A percentile compares a stretch with the other conserved stretches of the same genome.
Evolutionary conservation across 345 rosid species (phyloP).

Genomic region (Pelargonium nanum): DNA sequence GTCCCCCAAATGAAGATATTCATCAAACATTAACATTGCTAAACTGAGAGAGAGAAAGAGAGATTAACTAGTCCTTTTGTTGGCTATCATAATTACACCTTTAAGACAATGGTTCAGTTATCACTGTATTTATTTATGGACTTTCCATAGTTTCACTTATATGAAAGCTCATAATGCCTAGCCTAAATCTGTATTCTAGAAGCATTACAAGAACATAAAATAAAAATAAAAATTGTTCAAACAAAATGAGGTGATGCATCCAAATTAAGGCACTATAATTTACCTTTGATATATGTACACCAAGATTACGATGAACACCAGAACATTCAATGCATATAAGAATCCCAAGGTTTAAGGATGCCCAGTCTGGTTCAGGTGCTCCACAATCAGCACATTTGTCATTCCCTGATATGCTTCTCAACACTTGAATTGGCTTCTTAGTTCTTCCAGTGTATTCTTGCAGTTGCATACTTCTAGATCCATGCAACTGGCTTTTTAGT

Average conservation of each 20-base stretch:
- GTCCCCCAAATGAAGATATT: too few relatives aligned
- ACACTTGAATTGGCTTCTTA: constrained; percentile 84
- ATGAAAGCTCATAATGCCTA: too few relatives aligned
- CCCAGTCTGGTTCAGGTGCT: constrained; percentile 98
- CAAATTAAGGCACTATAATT: neutral
- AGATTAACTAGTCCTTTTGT: too few relatives aligned
- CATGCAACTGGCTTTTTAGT: constrained; percentile 46
- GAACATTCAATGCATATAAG: constrained; percentile 99
- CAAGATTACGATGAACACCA: constrained; percentile 98
- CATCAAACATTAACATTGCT: too few relatives aligned
- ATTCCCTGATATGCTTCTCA: constrained; percentile 74
- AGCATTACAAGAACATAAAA: neutral
- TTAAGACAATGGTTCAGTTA: too few relatives aligned
- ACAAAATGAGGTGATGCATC: neutral
- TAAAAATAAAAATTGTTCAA: too few relatives aligned
- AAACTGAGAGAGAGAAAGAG: too few relatives aligned
- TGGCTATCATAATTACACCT: too few relatives aligned
- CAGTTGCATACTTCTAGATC: constrained; percentile 52
- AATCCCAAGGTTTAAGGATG: constrained; percentile 87
- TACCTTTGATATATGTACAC: constrained; percentile 97
- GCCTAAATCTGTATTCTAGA: too few relatives aligned
- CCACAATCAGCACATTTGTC: constrained; percentile 99
- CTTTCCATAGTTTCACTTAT: too few relatives aligned
- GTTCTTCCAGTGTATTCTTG: constrained; percentile 44
- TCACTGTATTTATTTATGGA: too few relatives aligned